Conservation (phyloP, 192 early-diverging fungal species). For the Linnemannia zychae region DNA sequence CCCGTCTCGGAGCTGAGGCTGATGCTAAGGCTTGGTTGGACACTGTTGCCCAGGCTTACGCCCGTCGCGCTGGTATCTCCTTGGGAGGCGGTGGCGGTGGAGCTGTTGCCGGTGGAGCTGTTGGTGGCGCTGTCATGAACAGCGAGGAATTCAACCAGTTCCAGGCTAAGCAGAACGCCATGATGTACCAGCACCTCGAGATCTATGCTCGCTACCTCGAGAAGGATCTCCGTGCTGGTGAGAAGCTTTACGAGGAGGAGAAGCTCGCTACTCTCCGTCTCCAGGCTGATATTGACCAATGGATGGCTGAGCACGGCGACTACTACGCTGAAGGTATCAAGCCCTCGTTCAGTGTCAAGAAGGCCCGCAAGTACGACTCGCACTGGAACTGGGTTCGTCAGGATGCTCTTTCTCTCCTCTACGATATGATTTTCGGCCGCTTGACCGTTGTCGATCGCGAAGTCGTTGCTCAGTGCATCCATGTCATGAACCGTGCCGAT, state of each 20-base stretch:
- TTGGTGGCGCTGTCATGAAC: slow-evolving; percentile 78
- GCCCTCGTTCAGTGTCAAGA: slow-evolving; percentile 85
- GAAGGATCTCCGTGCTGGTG: slow-evolving; percentile 80
- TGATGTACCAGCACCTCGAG: slow-evolving; percentile 84
- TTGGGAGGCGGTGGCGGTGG: slow-evolving; percentile 68
- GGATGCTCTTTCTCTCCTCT: slow-evolving; percentile 89
- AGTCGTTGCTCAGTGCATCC: slow-evolving; percentile 90
- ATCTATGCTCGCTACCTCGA: slow-evolving; percentile 86
- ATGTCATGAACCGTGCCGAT: slow-evolving; percentile 93
- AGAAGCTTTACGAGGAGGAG: slow-evolving; percentile 74
- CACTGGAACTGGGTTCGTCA: slow-evolving; percentile 98
- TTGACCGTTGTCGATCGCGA: slow-evolving; percentile 92
- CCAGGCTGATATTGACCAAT: slow-evolving; percentile 89
- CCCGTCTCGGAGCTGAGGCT: slow-evolving; percentile 81
- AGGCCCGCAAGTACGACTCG: slow-evolving; percentile 93
- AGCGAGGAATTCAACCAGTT: slow-evolving; percentile 87
- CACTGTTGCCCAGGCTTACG: slow-evolving; percentile 75
- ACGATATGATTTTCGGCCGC: slow-evolving; percentile 93
- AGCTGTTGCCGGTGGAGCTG: slow-evolving; percentile 64
- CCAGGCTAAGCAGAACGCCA: slow-evolving; percentile 75
- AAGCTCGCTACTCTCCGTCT: slow-evolving; percentile 74
- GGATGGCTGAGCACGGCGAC: slow-evolving; percentile 94
- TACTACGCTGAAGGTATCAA: slow-evolving; percentile 91
- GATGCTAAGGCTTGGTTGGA: slow-evolving; percentile 90
- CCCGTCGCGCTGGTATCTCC: slow-evolving; percentile 75